Base-by-base conservation (phyloP, 208 protist genomes). In the Trichomonas tenax region DNA sequence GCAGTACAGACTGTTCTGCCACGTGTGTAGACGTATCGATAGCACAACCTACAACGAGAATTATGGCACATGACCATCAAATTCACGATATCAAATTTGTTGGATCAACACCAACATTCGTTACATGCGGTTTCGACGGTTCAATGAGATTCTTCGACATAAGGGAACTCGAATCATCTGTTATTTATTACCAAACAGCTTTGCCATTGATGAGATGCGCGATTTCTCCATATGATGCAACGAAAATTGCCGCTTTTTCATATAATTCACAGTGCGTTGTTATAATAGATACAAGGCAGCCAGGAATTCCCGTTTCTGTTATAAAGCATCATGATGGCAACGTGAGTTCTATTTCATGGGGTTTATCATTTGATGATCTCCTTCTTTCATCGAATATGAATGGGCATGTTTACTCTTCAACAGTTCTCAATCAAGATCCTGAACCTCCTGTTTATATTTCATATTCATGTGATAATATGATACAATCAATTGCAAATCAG, bases 141-240 rank as follows among this genome's bases (percentile, higher is more conserved):
- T 90, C 82, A 23, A 38, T 90, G 41, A 9, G 82, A 34, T 48
- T 90, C 23, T 90, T 90, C 48, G 82, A 90, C 17, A 10, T 90
- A 38, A 1, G 82, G 4, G 82, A 90, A 4, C 82, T 90, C 10
- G n/a, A 90, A 90, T 90, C 82, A 36, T 90, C 82, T 8, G 34
- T 90, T 90, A 90, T 90, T n/a, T 90, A 90, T 36, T 90, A 90
- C 41, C 82, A 90, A 90, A 48, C 82, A 23, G 36, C 82, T 3
- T 31, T 90, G 34, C 82, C 82, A 48, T 48, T 90, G n/a, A 48
- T 90, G 41, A 9, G 82, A 90, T 23, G 34, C 48, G 41, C 8
- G 11, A 41, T 90, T 48, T 90, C 82, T 1, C 82, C 82, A 1
- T 48, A 34, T 48, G 82, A 90, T 48, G 10, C 36, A 9, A 48